Conservation (phyloP, 2,329 filamentous ascomycete species). For the Escovopsis sp. region DNA sequence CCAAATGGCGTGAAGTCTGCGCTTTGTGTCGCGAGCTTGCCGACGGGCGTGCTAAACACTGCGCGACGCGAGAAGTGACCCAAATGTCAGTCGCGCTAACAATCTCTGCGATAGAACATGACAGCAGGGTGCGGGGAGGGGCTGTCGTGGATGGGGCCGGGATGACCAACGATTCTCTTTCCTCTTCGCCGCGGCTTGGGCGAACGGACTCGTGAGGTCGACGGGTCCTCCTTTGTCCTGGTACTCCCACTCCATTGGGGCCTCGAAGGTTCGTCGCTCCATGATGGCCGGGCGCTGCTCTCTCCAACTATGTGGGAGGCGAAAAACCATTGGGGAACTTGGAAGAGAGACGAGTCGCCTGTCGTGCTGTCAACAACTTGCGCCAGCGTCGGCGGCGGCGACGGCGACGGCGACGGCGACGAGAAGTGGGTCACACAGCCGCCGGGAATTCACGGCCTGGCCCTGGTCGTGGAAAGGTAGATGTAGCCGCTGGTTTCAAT, state of each 20-base stretch:
- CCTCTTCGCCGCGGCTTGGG: conserved; percentile 30
- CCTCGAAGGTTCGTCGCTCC: conserved; percentile 41
- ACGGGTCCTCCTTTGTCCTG: conserved; percentile 37
- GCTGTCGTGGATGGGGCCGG: no score
- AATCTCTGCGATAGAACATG: no score
- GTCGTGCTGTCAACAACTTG: not conserved
- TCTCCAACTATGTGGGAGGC: not conserved
- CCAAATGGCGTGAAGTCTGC: conserved; percentile 22
- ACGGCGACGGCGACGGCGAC: no score
- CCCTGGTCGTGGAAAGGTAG: no score
- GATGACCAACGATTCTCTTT: conserved; percentile 29
- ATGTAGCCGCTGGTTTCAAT: no score
- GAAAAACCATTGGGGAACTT: not conserved
- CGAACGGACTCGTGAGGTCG: conserved; percentile 47
- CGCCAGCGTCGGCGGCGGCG: no score
- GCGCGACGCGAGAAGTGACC: not conserved
- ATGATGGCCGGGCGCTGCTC: conserved; percentile 16
- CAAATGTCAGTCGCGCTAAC: conserved; percentile 1
- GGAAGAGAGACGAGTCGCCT: no score
- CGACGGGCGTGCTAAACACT: conserved; percentile 25
- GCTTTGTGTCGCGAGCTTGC: conserved; percentile 17
- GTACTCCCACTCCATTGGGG: conserved; percentile 54
- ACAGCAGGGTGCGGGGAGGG: not conserved
- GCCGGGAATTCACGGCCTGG: no score
- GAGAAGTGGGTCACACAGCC: no score